phyloP scores from a whole-genome alignment of 2,329 filamentous ascomycete species.

The Botrytis galanthina region DNA sequence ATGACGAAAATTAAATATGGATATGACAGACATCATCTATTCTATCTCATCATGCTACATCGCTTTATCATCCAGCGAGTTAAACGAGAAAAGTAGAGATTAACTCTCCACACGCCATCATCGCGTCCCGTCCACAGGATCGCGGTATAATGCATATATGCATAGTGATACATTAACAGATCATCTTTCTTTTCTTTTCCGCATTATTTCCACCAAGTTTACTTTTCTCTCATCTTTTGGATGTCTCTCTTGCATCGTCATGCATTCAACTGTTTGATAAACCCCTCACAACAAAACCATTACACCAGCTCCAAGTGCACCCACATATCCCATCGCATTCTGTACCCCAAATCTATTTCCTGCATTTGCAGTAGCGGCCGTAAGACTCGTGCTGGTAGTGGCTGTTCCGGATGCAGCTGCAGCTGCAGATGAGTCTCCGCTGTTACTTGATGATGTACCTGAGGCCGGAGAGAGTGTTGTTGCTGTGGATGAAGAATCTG shows the following conservation, averaged over 20 bases:
- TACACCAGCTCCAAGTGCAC: slow-evolving; percentile 4
- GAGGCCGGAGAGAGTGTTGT: slow-evolving; percentile 3
- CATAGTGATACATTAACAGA: background rate
- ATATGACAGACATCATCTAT: background rate
- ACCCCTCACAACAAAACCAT: background rate
- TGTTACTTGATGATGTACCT: background rate
- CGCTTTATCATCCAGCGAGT: background rate
- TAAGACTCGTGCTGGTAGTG: slow-evolving; percentile 15
- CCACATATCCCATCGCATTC: background rate
- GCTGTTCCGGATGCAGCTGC: background rate
- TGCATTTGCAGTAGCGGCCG: background rate
- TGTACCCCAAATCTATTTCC: background rate
- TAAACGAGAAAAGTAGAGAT: background rate
- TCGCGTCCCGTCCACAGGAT: slow-evolving; percentile 9
- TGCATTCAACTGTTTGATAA: background rate
- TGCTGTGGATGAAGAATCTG: background rate
- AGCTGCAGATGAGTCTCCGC: background rate
- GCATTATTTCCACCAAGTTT: background rate
- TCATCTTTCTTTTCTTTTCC: background rate
- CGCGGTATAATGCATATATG: slow-evolving; percentile 15
- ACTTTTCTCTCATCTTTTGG: background rate
- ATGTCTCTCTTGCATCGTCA: background rate
- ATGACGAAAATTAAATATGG: background rate
- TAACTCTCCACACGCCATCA: background rate
- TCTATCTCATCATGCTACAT: background rate